phyloP scores from a whole-genome alignment of 495 filamentous ascomycete species.

The Aspergillus cavernicola region DNA sequence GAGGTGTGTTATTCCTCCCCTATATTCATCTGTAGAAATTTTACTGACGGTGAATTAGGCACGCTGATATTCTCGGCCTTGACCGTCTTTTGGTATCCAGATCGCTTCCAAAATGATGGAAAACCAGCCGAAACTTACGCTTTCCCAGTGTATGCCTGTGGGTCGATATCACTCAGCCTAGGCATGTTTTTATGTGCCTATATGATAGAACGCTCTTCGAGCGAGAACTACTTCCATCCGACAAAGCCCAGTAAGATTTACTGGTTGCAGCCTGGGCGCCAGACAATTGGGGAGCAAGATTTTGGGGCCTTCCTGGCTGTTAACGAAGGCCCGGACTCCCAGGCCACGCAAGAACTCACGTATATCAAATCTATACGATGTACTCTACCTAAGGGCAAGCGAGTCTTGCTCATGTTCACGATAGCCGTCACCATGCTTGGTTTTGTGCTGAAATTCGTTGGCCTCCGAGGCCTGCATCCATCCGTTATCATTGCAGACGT shows the following conservation, averaged over 20 bases:
- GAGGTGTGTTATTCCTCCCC: slow-evolving; percentile 20
- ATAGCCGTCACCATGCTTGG: slow-evolving; percentile 37
- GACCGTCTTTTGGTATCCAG: slow-evolving; percentile 31
- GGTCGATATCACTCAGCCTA: slow-evolving; percentile 30
- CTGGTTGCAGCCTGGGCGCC: slow-evolving; percentile 43
- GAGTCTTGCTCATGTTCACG: slow-evolving; percentile 16
- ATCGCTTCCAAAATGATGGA: slow-evolving; percentile 29
- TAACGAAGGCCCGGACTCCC: slow-evolving; percentile 19
- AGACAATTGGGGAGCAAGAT: slow-evolving; percentile 38
- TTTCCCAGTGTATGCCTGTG: slow-evolving; percentile 36
- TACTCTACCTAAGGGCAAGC: not conserved
- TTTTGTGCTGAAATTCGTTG: slow-evolving; percentile 49
- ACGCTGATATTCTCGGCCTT: slow-evolving; percentile 30
- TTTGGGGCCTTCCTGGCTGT: slow-evolving; percentile 37
- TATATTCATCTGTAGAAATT: not conserved
- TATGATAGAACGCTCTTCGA: slow-evolving; percentile 37
- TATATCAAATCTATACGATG: slow-evolving; percentile 36
- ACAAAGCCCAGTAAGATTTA: slow-evolving; percentile 34
- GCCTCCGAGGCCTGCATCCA: slow-evolving; percentile 46
- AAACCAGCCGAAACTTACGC: slow-evolving; percentile 32
- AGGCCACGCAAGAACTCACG: slow-evolving; percentile 15
- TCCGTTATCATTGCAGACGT: slow-evolving; percentile 46
- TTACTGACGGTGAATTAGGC: slow-evolving; percentile 15
- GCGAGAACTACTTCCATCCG: slow-evolving; percentile 26
- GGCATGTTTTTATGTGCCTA: slow-evolving; percentile 43